Evolutionary conservation across 129 eudicot species (phyloP).

Genomic region (Rutidosis leptorrhynchoides): DNA sequence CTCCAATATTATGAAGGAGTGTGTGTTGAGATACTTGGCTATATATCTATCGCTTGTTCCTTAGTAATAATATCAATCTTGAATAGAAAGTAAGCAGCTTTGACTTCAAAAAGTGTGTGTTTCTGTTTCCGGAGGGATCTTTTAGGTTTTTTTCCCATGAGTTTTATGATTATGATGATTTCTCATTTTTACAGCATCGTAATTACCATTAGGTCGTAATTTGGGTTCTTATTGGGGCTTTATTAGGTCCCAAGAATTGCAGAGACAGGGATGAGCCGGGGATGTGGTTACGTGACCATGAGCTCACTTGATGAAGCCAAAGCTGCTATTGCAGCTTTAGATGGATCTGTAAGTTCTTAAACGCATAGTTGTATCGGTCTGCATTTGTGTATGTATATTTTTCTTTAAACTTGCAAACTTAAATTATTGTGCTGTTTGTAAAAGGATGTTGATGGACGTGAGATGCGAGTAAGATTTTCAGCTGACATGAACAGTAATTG

Average conservation of each 20-base stretch:
- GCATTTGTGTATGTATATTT: neutral
- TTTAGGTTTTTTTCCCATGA: neutral
- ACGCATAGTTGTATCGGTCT: neutral
- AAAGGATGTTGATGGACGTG: conserved; percentile 54
- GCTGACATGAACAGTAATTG: conserved; percentile 31
- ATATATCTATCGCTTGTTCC: neutral
- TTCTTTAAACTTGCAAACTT: neutral
- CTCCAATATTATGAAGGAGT: neutral
- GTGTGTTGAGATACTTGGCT: conserved; percentile 18
- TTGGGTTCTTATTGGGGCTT: neutral
- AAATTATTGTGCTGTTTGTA: neutral
- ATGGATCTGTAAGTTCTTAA: conserved; percentile 42
- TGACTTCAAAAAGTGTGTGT: conserved; percentile 1
- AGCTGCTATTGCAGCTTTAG: conserved; percentile 47
- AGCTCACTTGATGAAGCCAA: conserved; percentile 45
- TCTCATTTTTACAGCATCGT: neutral
- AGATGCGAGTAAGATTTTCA: conserved; percentile 45
- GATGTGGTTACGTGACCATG: conserved; percentile 52
- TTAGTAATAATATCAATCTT: neutral
- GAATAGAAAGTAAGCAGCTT: neutral
- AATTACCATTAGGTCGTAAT: neutral
- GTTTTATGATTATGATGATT: conserved; percentile 11
- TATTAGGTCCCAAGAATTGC: conserved; percentile 41
- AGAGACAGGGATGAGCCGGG: conserved; percentile 45
- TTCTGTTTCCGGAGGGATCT: neutral